These are phyloP conservation scores for Viola pubescens DNA, from an alignment of 441 rosid genomes.

Conservation along the genomic window DNA sequence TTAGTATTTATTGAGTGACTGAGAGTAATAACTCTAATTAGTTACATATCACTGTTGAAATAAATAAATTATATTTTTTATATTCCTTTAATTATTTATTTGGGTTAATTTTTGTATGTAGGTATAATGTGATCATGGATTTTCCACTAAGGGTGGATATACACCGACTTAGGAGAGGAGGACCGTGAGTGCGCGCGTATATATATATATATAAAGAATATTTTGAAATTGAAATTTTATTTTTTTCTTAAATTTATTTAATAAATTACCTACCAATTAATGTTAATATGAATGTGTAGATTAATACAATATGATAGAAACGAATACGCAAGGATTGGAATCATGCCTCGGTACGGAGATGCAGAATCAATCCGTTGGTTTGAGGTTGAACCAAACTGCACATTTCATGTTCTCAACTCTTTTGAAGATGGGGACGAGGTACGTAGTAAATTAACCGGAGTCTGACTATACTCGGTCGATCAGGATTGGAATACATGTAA, in stretches of 20 bases:
- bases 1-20: too few species aligned
- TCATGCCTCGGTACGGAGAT: constrained; percentile 51
- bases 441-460: neutral
- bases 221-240: neutral
- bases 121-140: constrained; percentile 50
- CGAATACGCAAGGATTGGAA: constrained; percentile 42
- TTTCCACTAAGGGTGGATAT: constrained; percentile 36
- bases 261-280: too few species aligned
- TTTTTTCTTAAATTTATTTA: neutral
- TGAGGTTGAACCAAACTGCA: constrained; percentile 34
- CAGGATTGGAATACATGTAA: neutral
- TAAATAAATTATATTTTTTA: too few species aligned
- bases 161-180: constrained; percentile 34
- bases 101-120: constrained; percentile 7
- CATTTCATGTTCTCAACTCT: constrained; percentile 43
- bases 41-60: too few species aligned
- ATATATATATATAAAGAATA: neutral
- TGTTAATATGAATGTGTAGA: too few species aligned
- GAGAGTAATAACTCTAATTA: too few species aligned
- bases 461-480: neutral
- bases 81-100: neutral
- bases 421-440: constrained; percentile 48
- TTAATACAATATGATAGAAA: constrained; percentile 29
- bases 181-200: constrained; percentile 32
- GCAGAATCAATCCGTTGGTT: constrained; percentile 41